Conservation (phyloP, 371 early-diverging fungal genomes). For the Choanephora cucurbitarum region DNA sequence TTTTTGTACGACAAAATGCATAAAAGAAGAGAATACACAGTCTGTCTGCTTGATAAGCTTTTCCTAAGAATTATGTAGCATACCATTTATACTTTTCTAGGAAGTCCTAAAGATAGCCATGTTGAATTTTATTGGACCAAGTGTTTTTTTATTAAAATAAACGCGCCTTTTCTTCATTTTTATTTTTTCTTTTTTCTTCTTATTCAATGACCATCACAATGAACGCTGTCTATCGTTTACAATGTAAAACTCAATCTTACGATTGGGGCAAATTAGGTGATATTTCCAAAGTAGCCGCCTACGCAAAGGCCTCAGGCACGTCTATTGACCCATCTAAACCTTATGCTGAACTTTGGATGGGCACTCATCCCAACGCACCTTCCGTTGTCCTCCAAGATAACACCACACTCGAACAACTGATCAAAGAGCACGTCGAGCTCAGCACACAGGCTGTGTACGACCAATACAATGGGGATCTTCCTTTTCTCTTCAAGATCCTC, state of each 20-base stretch:
- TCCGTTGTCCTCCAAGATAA: slow-evolving; percentile 53
- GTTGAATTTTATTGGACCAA: too few species aligned
- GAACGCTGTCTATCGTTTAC: slow-evolving; percentile 54
- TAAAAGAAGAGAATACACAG: too few species aligned
- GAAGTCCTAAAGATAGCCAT: too few species aligned
- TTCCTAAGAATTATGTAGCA: too few species aligned
- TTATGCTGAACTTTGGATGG: slow-evolving; percentile 99
- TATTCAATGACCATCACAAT: slow-evolving; percentile 6
- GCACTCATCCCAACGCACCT: slow-evolving; percentile 95
- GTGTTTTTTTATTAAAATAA: too few species aligned
- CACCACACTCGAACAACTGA: slow-evolving; percentile 56
- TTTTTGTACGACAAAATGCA: too few species aligned
- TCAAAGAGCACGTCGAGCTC: slow-evolving; percentile 48
- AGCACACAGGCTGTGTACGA: slow-evolving; percentile 54
- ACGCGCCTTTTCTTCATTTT: too few species aligned
- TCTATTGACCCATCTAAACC: slow-evolving; percentile 65
- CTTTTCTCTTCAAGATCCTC: slow-evolving; percentile 96
- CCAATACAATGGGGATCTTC: slow-evolving; percentile 79
- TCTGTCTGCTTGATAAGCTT: too few species aligned
- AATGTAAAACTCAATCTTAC: slow-evolving; percentile 78
- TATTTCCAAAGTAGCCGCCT: slow-evolving; percentile 82
- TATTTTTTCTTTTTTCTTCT: slow-evolving; percentile 3
- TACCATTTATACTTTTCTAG: too few species aligned
- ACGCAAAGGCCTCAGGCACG: slow-evolving; percentile 62
- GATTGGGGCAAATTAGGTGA: slow-evolving; percentile 95